These are phyloP conservation scores for Saccharum hybrid DNA, from an alignment of 202 grass and related monocot genomes.

Conservation along the genomic window DNA sequence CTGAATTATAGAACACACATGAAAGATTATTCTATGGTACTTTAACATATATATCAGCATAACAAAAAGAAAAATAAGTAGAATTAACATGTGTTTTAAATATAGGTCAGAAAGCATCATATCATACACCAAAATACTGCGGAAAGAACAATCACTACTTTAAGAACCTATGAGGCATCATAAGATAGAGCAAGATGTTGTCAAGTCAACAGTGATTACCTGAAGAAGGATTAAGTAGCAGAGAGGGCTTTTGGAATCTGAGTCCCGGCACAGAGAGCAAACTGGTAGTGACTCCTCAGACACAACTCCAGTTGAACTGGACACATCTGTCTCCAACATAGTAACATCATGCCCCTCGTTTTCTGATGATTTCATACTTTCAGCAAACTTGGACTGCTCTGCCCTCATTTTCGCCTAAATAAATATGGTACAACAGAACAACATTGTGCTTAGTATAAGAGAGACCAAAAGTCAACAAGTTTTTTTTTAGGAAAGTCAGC, in stretches of 20 bases:
- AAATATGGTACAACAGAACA: conserved; percentile 13
- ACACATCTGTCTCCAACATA: conserved; percentile 66
- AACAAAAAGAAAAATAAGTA: conserved; percentile 6
- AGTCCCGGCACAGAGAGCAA: conserved; percentile 91
- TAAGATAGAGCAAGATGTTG: conserved; percentile 26
- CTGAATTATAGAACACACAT: conserved; percentile 56
- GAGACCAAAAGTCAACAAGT: not conserved
- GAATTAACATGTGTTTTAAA: conserved; percentile 3
- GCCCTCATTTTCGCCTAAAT: conserved; percentile 94
- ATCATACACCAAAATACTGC: conserved; percentile 15
- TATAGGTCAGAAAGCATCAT: conserved; percentile 6
- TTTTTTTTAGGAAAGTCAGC: not conserved
- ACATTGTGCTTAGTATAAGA: conserved; percentile 21
- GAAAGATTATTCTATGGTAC: conserved; percentile 26
- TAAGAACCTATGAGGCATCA: conserved; percentile 35
- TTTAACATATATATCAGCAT: conserved; percentile 26
- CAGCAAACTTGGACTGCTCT: conserved; percentile 90
- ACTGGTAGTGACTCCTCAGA: conserved; percentile 65
- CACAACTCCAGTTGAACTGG: conserved; percentile 41
- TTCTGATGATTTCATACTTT: conserved; percentile 68
- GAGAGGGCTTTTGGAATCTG: conserved; percentile 86
- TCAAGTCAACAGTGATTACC: conserved; percentile 55
- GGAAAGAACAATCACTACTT: conserved; percentile 20
- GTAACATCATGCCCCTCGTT: conserved; percentile 50
- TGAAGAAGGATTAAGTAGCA: conserved; percentile 99